Percentiles rank a stretch among this genome's conserved stretches.
Evolutionary conservation across 1,139 yeast genomes (phyloP).

Genomic region (Kurtzmaniella quercitrusa): DNA sequence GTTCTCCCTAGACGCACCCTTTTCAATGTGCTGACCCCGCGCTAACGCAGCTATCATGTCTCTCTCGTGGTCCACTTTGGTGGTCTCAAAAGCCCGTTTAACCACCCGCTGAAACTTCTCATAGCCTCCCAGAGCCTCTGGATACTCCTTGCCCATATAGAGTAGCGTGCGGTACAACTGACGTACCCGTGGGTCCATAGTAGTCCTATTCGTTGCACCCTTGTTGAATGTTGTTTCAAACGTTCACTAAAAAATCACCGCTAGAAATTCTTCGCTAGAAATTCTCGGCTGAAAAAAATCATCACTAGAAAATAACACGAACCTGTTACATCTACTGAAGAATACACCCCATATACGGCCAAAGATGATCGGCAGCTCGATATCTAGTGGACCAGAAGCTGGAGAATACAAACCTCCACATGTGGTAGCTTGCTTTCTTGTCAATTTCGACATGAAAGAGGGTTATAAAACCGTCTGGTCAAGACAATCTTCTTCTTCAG

Average conservation of each 20-base stretch:
- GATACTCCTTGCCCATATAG: conserved; percentile 36
- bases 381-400: background rate
- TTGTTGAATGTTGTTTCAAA: too few relatives aligned
- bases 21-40: conserved; percentile 29
- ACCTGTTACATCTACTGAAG: too few relatives aligned
- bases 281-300: too few relatives aligned
- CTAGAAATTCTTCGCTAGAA: too few relatives aligned
- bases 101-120: conserved; percentile 16
- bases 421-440: conserved; percentile 50
- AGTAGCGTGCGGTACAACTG: conserved; percentile 26
- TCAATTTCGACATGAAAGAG: conserved; percentile 56
- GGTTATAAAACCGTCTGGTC: conserved; percentile 66
- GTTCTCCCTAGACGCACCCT: conserved; percentile 16
- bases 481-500: conserved; percentile 16
- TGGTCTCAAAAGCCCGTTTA: conserved; percentile 18
- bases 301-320: too few relatives aligned
- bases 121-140: conserved; percentile 27
- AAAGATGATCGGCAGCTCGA: conserved; percentile 1
- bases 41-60: conserved; percentile 23
- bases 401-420: conserved; percentile 18
- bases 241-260: too few relatives aligned
- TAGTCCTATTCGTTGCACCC: too few relatives aligned
- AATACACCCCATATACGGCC: too few relatives aligned
- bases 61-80: conserved; percentile 11
- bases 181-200: conserved; percentile 33